Base-by-base conservation (phyloP, 176 grass and related monocot genomes). In the Secale cereale region DNA sequence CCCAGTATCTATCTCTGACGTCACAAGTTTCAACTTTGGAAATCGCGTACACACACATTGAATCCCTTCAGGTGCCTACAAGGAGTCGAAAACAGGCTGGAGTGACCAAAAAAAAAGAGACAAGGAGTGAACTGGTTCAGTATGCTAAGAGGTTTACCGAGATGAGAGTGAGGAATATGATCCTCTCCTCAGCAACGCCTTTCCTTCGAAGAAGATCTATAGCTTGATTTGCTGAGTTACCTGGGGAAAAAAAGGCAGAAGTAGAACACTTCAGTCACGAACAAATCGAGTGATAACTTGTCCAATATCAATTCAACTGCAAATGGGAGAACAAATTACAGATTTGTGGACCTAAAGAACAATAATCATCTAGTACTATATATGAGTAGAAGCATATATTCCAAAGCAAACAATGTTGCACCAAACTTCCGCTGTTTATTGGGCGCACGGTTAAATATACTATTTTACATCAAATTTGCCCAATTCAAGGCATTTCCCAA, bases 101-200 rank as follows among this genome's bases (percentile, higher is more conserved):
- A n/a, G 10, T 7, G 60, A 64, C 65, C n/a, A n/a, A 13, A 35
- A 67, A 28, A 36, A 84, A 6, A 84, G 10, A 28, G 11, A 74
- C 14, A 29, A 29, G 10, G 46, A 57, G 65, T 22, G 82, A 31
- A 10, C 62, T 1, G 33, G 78, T 74, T 81, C 4, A 65, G 33
- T 32, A 45, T 6, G 43, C 36, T 69, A 62, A 81, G 27, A 33
- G 41, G 28, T 63, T 84, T 88, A 99, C 97, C 83, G 97, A 96
- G 26, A 99, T 99, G 23, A 99, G 97, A 83, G 95, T 96, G 30
- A 99, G 97, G 72, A 99, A 99, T 86, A 99, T 94, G 71, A 99
- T 99, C 61, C 86, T 82, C 43, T 82, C 89, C 86, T 99, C 97
- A 4, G 93, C 93, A 83, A 99, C 93, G 68, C 93, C 97, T 84